Evolutionary conservation across 331 rosid genomes (phyloP), one percentile per base, ranked within the genome.

Genomic region (Cydonia oblonga): DNA sequence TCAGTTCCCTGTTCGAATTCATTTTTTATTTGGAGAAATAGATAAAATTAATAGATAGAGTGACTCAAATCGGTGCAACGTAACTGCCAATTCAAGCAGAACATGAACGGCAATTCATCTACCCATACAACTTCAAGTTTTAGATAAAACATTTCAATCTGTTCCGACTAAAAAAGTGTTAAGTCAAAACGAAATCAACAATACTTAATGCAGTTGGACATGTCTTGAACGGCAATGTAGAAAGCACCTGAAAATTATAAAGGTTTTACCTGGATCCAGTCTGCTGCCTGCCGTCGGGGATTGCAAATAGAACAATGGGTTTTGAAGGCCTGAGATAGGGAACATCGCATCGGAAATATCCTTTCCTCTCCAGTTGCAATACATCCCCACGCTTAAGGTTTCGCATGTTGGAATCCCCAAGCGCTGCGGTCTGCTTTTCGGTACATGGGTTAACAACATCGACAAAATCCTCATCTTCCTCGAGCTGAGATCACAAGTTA

Each of bases 281-380:
- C 53, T 84, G 88, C 49, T 75, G 87, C 70, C 86, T 75, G 65
- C 90, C 90, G 42, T 86, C 90, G 10, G 90, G 88, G 71, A 86
- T 81, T 18, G 87, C 83, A 38, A 64, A 75, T 12, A 86, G 83
- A 57, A 86, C 86, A 1, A 84, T 42, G 4, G 96, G 96, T 75
- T 89, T 90, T 22, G 96, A 89, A 26, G 93, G 82, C 63, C 85
- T 77, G 63, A 88, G 5, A 69, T 84, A 89, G 56, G 97, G 96
- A 57, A 71, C 92, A 80, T 91, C 99, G 63, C 99, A 89, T 82
- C 88, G 86, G 86, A 89, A 91, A 68, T 91, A 95, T 16, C 99
- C 97, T 75, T 91, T 91, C 78, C 99, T 84, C 87, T 95, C 99
- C 64, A 91, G 88, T 83, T 91, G 99, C 90, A 95, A 76, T 51